Percentiles rank a stretch among this genome's conserved stretches.
phyloP scores from a whole-genome alignment of 2,329 filamentous ascomycete genomes.

The Apiospora hydei region DNA sequence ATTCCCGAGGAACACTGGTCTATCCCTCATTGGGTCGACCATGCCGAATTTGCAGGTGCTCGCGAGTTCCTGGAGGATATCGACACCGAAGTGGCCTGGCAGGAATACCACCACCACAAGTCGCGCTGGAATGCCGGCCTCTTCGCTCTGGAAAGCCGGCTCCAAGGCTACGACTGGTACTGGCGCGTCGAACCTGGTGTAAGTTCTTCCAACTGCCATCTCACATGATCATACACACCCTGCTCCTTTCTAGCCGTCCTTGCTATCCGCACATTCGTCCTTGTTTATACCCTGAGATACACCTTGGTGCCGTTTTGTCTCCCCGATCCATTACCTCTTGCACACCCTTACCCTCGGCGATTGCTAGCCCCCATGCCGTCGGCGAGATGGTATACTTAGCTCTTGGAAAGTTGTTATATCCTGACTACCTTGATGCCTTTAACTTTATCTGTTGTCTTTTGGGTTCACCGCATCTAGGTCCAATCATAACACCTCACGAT shows the following conservation, averaged over 20 bases:
- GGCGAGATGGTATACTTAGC: background rate
- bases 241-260: background rate
- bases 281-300: background rate
- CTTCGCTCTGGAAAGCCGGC: slow-evolving; percentile 79
- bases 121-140: slow-evolving; percentile 84
- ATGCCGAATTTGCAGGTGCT: slow-evolving; percentile 69
- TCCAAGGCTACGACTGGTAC: slow-evolving; percentile 67
- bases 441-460: background rate
- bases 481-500: background rate
- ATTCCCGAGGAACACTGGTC: slow-evolving; percentile 82
- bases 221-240: background rate
- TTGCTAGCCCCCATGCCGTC: background rate
- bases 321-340: background rate
- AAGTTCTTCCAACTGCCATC: slow-evolving; percentile 42
- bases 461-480: background rate
- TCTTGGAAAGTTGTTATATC: too few relatives aligned
- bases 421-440: background rate
- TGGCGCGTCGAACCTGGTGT: slow-evolving; percentile 68
- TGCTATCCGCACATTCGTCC: background rate
- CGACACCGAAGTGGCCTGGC: slow-evolving; percentile 70
- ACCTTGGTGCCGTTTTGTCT: background rate
- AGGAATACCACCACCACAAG: slow-evolving; percentile 76
- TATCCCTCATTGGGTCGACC: slow-evolving; percentile 75
- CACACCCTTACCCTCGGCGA: background rate
- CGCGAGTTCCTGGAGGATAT: slow-evolving; percentile 68